Base-by-base conservation (phyloP, 306 rosid species). In the Cicer pinnatifidum region DNA sequence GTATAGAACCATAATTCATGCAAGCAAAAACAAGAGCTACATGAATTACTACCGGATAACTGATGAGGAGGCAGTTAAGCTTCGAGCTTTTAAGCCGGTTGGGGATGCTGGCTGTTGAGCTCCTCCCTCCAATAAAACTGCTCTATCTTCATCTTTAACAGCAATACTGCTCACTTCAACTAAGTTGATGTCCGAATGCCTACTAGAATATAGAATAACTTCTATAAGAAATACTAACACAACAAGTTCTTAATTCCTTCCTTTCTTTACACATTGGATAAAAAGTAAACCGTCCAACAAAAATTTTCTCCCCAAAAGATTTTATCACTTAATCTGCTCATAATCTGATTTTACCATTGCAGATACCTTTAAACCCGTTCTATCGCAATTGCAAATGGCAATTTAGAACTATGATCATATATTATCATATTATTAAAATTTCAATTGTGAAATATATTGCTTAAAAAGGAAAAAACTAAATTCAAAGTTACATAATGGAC, bases 101-200 rank as follows among this genome's bases (percentile, higher is more conserved):
- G 87, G 91, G 72, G 96, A 82, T 47, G 85, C 81, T 1, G 92
- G 64, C 67, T 77, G 93, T 51, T 81, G 79, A 53, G 82, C 84
- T 78, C 91, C 98, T 23, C 85, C 92, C 80, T 89, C 98, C 70
- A 94, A 73, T 20, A 94, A 73, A 82, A 84, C 87, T 40, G 84
- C 86, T 60, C 39, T 87, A 65, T 91, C 97, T 72, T 94, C 96
- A 20, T 94, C 96, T 76, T 88, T 88, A 68, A 77, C 88, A 45
- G 50, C 82, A 67, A 41, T 85, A 23, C 69, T 82, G 23, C 76
- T 60, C 85, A 89, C 10, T 78, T 87, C 97, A 78, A 71, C 96
- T 69, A 91, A 87, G 74, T 66, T 84, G 63, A 83, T 79, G 44
- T 91, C 95, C n/a, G 97, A 91, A 41, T 56, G 83, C 82, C 97